These are phyloP conservation scores for Cicer yamashitae DNA, from an alignment of 306 rosid genomes.

Conservation along the genomic window DNA sequence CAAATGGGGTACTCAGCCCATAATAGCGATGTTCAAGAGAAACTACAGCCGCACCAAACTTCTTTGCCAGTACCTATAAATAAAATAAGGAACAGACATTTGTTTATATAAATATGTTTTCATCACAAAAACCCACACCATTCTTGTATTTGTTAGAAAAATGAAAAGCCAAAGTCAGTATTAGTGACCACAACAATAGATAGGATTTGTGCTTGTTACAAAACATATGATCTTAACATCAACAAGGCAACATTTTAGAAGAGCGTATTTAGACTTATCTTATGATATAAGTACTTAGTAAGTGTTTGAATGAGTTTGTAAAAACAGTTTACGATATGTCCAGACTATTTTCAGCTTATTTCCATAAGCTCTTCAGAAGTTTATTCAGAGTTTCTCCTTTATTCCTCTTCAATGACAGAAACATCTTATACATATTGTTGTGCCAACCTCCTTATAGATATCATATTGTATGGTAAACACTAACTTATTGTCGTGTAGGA, in stretches of 20 bases:
- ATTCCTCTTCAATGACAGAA: not conserved
- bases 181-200: not conserved
- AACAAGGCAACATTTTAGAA: not conserved
- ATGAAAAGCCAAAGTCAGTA: constrained; percentile 8
- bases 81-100: constrained; percentile 31
- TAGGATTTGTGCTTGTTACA: constrained; percentile 10
- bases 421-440: not conserved
- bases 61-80: constrained; percentile 83
- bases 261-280: not conserved
- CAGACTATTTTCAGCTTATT: not conserved
- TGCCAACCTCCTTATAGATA: too few species aligned
- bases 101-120: constrained; percentile 17
- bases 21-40: constrained; percentile 95
- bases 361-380: constrained; percentile 3
- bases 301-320: not conserved
- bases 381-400: not conserved
- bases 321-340: not conserved
- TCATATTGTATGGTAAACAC: not conserved
- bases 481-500: not conserved
- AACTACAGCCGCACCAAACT: constrained; percentile 93
- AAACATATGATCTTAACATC: constrained; percentile 1
- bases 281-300: not conserved
- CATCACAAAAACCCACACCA: constrained; percentile 19
- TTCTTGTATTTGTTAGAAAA: not conserved
- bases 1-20: constrained; percentile 80